Evolutionary conservation across 2,329 filamentous ascomycete species (phyloP).

Genomic region (Leptographium procerum): DNA sequence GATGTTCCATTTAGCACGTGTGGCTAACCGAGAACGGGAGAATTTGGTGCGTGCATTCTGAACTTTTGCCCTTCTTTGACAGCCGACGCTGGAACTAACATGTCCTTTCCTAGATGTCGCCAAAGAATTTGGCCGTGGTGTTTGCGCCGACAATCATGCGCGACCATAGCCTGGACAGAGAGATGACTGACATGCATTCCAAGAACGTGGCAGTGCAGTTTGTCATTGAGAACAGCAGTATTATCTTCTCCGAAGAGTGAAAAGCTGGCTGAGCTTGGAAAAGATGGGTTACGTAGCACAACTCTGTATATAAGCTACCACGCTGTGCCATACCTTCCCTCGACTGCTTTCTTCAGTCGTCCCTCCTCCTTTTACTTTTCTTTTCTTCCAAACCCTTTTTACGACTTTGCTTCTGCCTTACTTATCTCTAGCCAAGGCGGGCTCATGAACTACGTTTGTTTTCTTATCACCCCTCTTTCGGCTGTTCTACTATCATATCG

Average conservation of each 20-base stretch:
- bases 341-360: background rate
- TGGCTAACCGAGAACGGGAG: conserved; percentile 70
- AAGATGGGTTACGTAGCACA: background rate
- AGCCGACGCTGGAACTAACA: background rate
- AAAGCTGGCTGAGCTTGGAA: background rate
- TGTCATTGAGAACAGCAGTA: conserved; percentile 78
- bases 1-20: conserved; percentile 82
- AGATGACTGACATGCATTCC: conserved; percentile 90
- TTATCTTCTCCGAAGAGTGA: conserved; percentile 54
- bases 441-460: background rate
- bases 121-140: conserved; percentile 90
- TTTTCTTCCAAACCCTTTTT: background rate
- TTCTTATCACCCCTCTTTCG: background rate
- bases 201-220: conserved; percentile 92
- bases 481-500: background rate
- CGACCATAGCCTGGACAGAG: conserved; percentile 75
- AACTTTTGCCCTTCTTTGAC: background rate
- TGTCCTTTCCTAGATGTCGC: conserved; percentile 61
- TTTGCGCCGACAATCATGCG: conserved; percentile 98
- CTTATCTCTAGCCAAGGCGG: background rate
- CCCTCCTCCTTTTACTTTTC: conserved; percentile 6
- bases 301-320: background rate
- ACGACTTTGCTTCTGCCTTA: background rate
- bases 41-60: conserved; percentile 55
- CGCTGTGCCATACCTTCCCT: background rate